Percentiles rank a stretch among this genome's conserved stretches.
These are phyloP conservation scores for Yarrowia galli DNA, from an alignment of 1,139 yeast genomes.

Conservation along the genomic window DNA sequence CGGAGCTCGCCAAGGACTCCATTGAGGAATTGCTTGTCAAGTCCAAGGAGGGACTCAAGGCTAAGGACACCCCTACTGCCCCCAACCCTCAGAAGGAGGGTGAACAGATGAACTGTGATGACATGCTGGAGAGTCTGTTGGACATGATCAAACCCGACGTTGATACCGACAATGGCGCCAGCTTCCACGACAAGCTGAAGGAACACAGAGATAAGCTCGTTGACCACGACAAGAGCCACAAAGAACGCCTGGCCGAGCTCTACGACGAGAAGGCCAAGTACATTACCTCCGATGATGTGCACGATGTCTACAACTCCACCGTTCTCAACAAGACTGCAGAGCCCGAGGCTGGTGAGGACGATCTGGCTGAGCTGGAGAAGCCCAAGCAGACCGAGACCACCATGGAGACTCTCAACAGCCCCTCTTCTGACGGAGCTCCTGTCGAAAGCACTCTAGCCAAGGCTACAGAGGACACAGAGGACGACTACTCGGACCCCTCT, in stretches of 20 bases:
- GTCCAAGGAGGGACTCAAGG: slow-evolving; percentile 45
- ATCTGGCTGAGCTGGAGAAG: slow-evolving; percentile 40
- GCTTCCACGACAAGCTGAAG: slow-evolving; percentile 46
- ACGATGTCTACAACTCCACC: slow-evolving; percentile 92
- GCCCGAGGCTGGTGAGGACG: slow-evolving; percentile 40
- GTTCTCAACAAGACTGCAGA: slow-evolving; percentile 67
- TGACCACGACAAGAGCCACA: slow-evolving; percentile 61
- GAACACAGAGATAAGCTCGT: slow-evolving; percentile 51
- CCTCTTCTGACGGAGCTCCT: slow-evolving; percentile 40
- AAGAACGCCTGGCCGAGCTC: slow-evolving; percentile 69
- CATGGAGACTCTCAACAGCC: slow-evolving; percentile 52
- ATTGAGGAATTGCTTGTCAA: slow-evolving; percentile 49
- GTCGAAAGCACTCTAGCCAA: slow-evolving; percentile 43
- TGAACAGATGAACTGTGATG: slow-evolving; percentile 82
- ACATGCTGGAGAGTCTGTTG: slow-evolving; percentile 90
- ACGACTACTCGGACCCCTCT: slow-evolving; percentile 58
- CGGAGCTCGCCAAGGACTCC: slow-evolving; percentile 42
- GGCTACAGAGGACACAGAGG: slow-evolving; percentile 47
- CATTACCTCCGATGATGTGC: slow-evolving; percentile 89
- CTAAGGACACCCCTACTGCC: slow-evolving; percentile 52
- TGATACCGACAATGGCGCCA: slow-evolving; percentile 51
- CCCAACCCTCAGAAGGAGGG: slow-evolving; percentile 56
- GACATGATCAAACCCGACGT: slow-evolving; percentile 66
- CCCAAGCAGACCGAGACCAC: slow-evolving; percentile 40
- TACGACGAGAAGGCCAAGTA: slow-evolving; percentile 73